Evolutionary conservation across 2,329 filamentous ascomycete genomes (phyloP), one percentile per base, ranked within the genome.

Genomic region (Sporothrix globosa): DNA sequence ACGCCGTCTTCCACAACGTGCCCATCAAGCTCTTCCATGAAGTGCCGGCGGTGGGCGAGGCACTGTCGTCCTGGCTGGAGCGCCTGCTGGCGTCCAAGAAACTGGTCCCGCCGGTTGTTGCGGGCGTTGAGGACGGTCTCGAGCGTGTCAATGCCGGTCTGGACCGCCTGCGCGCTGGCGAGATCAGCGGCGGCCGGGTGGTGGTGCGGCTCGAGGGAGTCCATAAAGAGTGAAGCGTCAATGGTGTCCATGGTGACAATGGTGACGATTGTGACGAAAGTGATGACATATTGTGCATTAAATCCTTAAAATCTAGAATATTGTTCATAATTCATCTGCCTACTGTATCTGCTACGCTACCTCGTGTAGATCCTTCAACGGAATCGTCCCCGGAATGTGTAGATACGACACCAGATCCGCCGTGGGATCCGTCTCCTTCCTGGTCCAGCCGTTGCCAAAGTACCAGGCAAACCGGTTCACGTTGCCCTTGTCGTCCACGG

Each of bases 21-120:
- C 91, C 91, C 0, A 91, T 94, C 72, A 93, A 93, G 78, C 76
- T 92, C 4, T 93, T 92, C 75, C 91, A 94, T 76, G 88, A 90
- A 71, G 83, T 89, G 0, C 85, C 87, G 0, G 82, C 82, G 1
- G 82, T 93, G 0, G 91, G 91, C 0, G 85, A 88, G 73, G 83
- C 82, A 0, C 77, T 92, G 69, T 87, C 88, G 14, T 77, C 81
- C 1, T 93, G 91, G 91, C 80, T 92, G 34, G 91, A 92, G 77
- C 80, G 82, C 30, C 78, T 93, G n/a, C 78, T 93, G 7, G 81
- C 84, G 10, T 80, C 82, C 0, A 82, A 83, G 0, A 76, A 83
- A 0, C 75, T 93, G 3, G 79, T 82, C 4, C 83, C 89, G 4
- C 90, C 91, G 0, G 88, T 91, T 41, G 86, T 92, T n/a, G 83